Percentiles rank a stretch among this genome's conserved stretches.
Conservation (phyloP, 1,284 basidiomycete species). For the Sutorius eximius region DNA sequence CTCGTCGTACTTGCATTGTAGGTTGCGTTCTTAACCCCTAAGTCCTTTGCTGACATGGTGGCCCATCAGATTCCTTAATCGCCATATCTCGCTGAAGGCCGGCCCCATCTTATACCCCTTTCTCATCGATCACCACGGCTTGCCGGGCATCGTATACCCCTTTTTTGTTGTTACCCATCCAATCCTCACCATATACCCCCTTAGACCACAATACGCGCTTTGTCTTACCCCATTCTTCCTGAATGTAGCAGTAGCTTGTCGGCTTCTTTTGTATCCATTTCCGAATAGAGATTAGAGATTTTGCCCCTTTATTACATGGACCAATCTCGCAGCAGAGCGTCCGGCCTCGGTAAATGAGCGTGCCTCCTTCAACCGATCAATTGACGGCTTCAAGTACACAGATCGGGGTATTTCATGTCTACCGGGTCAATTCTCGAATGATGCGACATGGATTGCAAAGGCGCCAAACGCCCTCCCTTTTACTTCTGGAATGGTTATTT, state of each 20-base stretch:
- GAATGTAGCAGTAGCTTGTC: slow-evolving; percentile 28
- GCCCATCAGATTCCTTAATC: slow-evolving; percentile 6
- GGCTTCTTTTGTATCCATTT: slow-evolving; percentile 3
- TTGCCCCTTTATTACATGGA: not conserved
- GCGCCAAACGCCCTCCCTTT: not conserved
- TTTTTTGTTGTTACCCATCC: not conserved
- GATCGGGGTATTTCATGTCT: not conserved
- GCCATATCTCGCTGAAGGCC: not conserved
- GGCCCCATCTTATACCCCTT: not conserved
- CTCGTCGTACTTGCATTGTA: slow-evolving; percentile 1
- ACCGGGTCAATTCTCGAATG: not conserved
- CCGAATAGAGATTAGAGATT: slow-evolving; percentile 5
- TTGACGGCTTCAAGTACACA: not conserved
- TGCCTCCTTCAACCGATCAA: not conserved
- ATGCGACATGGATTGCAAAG: not conserved
- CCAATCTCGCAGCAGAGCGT: not conserved
- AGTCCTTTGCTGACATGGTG: not conserved
- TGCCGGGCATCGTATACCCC: not conserved
- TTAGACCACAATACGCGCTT: not conserved
- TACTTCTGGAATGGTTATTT: not conserved
- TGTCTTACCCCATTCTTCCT: not conserved
- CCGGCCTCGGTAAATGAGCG: not conserved
- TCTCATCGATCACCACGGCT: not conserved
- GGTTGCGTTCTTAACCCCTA: not conserved
- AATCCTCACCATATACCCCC: not conserved